These are phyloP conservation scores for Fusarium mundagurra DNA, from an alignment of 2,329 filamentous ascomycete genomes.

Conservation along the genomic window DNA sequence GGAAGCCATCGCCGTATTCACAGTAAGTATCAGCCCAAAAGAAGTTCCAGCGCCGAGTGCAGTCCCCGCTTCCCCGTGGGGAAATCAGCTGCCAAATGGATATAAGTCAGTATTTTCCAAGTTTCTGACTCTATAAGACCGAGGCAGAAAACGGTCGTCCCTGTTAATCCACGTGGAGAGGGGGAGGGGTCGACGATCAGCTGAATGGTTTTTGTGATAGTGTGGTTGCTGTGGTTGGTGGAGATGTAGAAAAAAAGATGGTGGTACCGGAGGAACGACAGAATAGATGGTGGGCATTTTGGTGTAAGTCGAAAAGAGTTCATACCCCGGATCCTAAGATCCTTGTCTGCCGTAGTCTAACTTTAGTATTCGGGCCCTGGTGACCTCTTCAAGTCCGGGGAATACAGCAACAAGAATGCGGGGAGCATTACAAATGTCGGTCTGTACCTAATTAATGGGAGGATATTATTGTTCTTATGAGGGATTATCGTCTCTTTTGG, in stretches of 20 bases:
- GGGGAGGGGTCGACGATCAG: conserved; percentile 29
- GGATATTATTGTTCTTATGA: not conserved
- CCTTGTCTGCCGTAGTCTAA: conserved; percentile 1
- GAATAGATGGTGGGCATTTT: conserved; percentile 3
- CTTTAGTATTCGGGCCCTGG: not conserved
- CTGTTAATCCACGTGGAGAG: conserved; percentile 16
- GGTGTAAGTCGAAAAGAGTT: not conserved
- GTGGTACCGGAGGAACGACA: not conserved
- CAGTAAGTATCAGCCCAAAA: conserved; percentile 25
- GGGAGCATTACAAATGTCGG: not conserved
- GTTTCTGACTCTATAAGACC: conserved; percentile 4
- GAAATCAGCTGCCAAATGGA: not conserved
- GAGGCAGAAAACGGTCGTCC: conserved; percentile 9
- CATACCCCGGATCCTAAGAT: conserved; percentile 5
- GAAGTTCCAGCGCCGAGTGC: conserved; percentile 14
- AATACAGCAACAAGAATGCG: not conserved
- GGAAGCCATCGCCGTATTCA: conserved; percentile 37
- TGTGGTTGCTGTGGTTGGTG: conserved; percentile 29
- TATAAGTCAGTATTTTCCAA: not conserved
- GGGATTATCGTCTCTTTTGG: not conserved
- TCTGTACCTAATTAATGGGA: not conserved
- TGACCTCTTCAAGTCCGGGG: conserved; percentile 6
- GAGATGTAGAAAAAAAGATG: not conserved
- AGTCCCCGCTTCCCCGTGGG: conserved; percentile 35
- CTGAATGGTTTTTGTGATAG: conserved; percentile 10